Conservation (phyloP, 2,329 filamentous ascomycete species). For the Aspergillus sp. region DNA sequence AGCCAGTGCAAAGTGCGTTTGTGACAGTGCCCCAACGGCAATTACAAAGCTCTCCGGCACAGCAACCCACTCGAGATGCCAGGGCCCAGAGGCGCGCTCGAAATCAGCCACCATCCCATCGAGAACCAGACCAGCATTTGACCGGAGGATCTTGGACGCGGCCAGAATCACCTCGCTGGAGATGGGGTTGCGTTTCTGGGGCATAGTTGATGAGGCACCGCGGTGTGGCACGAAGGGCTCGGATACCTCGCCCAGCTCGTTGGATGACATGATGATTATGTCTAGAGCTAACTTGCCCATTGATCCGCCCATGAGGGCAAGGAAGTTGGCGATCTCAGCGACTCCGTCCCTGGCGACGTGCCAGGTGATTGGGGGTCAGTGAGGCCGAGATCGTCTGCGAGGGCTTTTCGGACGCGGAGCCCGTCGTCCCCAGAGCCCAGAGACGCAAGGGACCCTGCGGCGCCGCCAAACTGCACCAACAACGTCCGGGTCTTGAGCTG, state of each 20-base stretch:
- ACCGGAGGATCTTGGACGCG: slow-evolving; percentile 49
- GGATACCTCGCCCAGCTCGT: slow-evolving; percentile 51
- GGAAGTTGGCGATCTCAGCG: slow-evolving; percentile 50
- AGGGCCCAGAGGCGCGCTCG: slow-evolving; percentile 54
- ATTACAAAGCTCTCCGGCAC: slow-evolving; percentile 52
- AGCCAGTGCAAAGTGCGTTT: slow-evolving; percentile 50
- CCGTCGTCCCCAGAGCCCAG: slow-evolving; percentile 46
- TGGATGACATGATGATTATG: slow-evolving; percentile 55
- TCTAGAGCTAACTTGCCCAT: slow-evolving; percentile 55
- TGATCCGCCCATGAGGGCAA: slow-evolving; percentile 50
- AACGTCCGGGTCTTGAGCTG: slow-evolving; percentile 44
- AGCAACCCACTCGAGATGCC: slow-evolving; percentile 57
- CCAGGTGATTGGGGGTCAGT: slow-evolving; percentile 53
- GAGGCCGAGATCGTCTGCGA: slow-evolving; percentile 47
- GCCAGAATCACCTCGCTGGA: slow-evolving; percentile 54
- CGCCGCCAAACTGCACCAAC: slow-evolving; percentile 54
- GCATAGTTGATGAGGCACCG: slow-evolving; percentile 54
- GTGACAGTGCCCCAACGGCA: slow-evolving; percentile 48
- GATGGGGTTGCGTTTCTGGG: slow-evolving; percentile 57
- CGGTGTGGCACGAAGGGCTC: slow-evolving; percentile 54
- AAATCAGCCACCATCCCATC: slow-evolving; percentile 57
- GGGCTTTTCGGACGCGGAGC: slow-evolving; percentile 44
- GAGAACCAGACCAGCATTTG: slow-evolving; percentile 49
- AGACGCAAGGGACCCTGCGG: slow-evolving; percentile 52
- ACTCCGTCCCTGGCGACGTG: slow-evolving; percentile 52